Evolutionary conservation across 176 grass and related monocot genomes (phyloP).

Genomic region (Phyllostachys edulis): DNA sequence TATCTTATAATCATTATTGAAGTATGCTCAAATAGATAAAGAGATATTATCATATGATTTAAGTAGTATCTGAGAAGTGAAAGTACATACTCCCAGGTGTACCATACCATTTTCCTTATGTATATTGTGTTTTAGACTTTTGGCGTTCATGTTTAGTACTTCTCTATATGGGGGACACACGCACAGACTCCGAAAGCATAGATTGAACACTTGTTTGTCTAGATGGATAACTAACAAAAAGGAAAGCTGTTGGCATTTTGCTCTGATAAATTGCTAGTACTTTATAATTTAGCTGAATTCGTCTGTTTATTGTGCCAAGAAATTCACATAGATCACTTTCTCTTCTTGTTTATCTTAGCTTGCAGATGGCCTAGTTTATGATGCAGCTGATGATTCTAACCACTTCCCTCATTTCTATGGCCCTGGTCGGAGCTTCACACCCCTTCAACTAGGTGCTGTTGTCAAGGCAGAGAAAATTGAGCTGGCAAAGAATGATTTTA

Average conservation of each 20-base stretch:
- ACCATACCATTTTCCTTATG: no score
- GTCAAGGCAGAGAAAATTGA: constrained; percentile 58
- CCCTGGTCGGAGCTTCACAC: constrained; percentile 53
- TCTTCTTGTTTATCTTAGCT: constrained; percentile 43
- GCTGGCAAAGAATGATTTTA: constrained; percentile 40
- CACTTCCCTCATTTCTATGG: constrained; percentile 92
- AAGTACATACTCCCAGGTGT: no score
- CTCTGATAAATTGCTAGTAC: background rate
- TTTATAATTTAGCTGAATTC: background rate
- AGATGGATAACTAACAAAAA: background rate
- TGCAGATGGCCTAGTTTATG: constrained; percentile 67
- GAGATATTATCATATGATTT: no score
- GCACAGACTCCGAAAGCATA: background rate
- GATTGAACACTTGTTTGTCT: background rate
- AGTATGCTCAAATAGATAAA: no score
- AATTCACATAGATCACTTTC: background rate
- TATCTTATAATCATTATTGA: no score
- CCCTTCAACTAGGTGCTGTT: constrained; percentile 48
- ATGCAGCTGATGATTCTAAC: constrained; percentile 54
- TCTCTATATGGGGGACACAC: background rate
- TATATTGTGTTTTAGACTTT: background rate
- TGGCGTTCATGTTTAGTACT: background rate
- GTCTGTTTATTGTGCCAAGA: background rate
- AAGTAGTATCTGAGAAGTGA: no score
- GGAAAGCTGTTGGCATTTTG: background rate